Percentiles rank a stretch among this genome's conserved stretches.
Evolutionary conservation across 805 yeast genomes (phyloP).

Genomic region (Candida namnaoensis): DNA sequence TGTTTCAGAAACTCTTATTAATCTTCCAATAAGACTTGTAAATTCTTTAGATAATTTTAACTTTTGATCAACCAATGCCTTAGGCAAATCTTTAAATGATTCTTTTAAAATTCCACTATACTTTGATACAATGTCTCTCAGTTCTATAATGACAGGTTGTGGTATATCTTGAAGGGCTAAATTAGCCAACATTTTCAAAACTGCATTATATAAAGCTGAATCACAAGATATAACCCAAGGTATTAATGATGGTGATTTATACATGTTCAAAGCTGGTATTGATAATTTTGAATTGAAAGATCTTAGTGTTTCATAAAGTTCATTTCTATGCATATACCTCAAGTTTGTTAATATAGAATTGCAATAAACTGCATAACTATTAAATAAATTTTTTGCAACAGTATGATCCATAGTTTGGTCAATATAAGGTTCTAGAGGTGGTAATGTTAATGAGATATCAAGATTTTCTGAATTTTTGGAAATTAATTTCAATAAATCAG

Average conservation of each 20-base stretch:
- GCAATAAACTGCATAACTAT: conserved; percentile 58
- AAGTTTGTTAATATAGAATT: conserved; percentile 55
- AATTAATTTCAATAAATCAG: conserved; percentile 12
- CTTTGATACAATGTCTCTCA: conserved; percentile 42
- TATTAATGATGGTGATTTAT: conserved; percentile 35
- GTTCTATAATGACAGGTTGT: conserved; percentile 38
- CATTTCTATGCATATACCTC: conserved; percentile 58
- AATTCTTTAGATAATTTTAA: conserved; percentile 45
- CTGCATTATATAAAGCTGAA: conserved; percentile 42
- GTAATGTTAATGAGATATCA: conserved; percentile 25
- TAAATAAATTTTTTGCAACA: conserved; percentile 51
- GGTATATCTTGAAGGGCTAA: conserved; percentile 54
- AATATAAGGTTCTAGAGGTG: conserved; percentile 26
- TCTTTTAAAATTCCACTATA: conserved; percentile 35
- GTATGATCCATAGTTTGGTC: conserved; percentile 41
- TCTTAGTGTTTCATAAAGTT: conserved; percentile 42
- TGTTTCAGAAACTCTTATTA: conserved; percentile 46
- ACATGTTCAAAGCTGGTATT: conserved; percentile 51
- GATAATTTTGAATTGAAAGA: conserved; percentile 51
- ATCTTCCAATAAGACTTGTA: conserved; percentile 40
- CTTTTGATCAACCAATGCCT: conserved; percentile 41
- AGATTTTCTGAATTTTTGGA: conserved; percentile 7
- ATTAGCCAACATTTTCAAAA: conserved; percentile 53
- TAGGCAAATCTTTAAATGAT: conserved; percentile 38
- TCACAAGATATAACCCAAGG: conserved; percentile 71